Conservation (phyloP, 805 yeast species). For the Kodamaea jinghongensis region DNA sequence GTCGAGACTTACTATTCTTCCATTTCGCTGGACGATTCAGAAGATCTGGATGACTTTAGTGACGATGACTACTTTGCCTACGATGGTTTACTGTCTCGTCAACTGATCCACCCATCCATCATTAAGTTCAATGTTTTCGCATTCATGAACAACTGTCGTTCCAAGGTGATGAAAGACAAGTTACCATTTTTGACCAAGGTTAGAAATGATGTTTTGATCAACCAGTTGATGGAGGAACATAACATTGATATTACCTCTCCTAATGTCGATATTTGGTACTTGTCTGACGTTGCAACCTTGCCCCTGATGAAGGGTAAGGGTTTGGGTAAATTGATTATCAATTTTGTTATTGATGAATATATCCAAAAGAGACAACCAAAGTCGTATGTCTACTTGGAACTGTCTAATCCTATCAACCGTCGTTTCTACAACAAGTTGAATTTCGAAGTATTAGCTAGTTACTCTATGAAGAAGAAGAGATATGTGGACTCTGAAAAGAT, state of each 20-base stretch:
- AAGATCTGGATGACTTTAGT: constrained; percentile 18
- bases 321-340: constrained; percentile 50
- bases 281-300: constrained; percentile 56
- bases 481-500: constrained; percentile 16
- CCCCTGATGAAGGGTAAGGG: constrained; percentile 61
- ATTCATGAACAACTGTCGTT: constrained; percentile 45
- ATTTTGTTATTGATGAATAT: constrained; percentile 48
- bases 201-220: constrained; percentile 43
- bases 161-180: constrained; percentile 50
- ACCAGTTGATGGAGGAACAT: constrained; percentile 22
- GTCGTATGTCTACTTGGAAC: constrained; percentile 48
- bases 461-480: constrained; percentile 26
- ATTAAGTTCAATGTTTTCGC: constrained; percentile 37
- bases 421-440: constrained; percentile 55
- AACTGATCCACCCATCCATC: constrained; percentile 28
- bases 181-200: constrained; percentile 44
- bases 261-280: constrained; percentile 47
- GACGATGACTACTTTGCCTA: constrained; percentile 23
- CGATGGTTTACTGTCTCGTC: constrained; percentile 18
- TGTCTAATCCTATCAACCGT: constrained; percentile 54
- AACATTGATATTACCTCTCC: constrained; percentile 24
- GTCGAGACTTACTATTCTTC: constrained; percentile 13
- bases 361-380: constrained; percentile 26
- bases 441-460: constrained; percentile 36
- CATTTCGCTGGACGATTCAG: constrained; percentile 12